Conservation (phyloP, 2,329 filamentous ascomycete genomes). For the Aspergillus sojae region DNA sequence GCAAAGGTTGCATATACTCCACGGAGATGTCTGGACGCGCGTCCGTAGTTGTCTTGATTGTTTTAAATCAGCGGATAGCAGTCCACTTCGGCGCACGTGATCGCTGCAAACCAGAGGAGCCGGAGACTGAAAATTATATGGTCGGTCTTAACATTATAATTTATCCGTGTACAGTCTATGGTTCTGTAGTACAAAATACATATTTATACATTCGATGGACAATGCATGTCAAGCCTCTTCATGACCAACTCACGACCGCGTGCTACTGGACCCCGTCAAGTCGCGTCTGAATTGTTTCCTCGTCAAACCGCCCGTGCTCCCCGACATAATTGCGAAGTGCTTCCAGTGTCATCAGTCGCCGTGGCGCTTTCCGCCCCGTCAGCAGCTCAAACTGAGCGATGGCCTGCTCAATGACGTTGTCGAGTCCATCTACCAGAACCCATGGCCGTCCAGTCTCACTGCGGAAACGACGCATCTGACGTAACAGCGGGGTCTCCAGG, state of each 20-base stretch:
- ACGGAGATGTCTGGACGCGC: constrained; percentile 3
- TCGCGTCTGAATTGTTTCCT: constrained; percentile 41
- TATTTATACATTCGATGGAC: background rate
- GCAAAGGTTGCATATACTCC: background rate
- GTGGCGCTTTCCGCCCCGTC: constrained; percentile 71
- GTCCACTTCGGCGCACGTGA: background rate
- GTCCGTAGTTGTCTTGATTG: constrained; percentile 1
- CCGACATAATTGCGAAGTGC: constrained; percentile 49
- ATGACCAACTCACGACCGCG: background rate
- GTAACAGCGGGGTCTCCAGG: constrained; percentile 69
- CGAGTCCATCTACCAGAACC: constrained; percentile 75
- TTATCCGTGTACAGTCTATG: background rate
- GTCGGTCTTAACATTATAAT: background rate
- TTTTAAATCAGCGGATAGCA: background rate
- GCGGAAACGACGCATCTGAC: constrained; percentile 65
- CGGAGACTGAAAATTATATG: background rate
- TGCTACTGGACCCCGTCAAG: constrained; percentile 29
- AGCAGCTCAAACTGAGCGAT: constrained; percentile 83
- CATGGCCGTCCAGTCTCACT: constrained; percentile 58
- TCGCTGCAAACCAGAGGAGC: too few species aligned
- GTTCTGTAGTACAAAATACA: background rate
- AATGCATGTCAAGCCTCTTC: background rate
- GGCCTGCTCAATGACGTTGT: constrained; percentile 75
- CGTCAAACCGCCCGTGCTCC: constrained; percentile 38
- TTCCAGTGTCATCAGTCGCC: constrained; percentile 70